These are phyloP conservation scores for Holtermanniella nyarrowii DNA, from an alignment of 768 basidiomycete genomes.

Conservation along the genomic window DNA sequence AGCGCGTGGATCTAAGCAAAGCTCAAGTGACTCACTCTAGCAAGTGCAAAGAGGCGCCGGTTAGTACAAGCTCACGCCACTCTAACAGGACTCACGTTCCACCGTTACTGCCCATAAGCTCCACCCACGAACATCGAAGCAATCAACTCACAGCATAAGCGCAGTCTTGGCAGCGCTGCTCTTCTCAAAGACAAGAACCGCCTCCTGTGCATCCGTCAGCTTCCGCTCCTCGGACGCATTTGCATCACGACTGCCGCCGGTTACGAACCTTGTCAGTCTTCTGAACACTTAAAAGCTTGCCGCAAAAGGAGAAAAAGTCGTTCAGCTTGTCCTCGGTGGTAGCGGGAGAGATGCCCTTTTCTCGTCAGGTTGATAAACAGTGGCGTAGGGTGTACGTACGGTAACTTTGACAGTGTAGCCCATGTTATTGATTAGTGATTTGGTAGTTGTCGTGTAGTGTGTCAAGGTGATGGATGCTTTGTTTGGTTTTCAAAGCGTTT, in stretches of 20 bases:
- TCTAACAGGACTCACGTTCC: slow-evolving; percentile 30
- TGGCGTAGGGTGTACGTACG: background rate
- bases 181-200: slow-evolving; percentile 77
- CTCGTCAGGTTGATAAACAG: background rate
- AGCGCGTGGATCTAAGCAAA: no score
- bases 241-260: background rate
- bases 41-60: background rate
- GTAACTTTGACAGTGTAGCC: background rate
- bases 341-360: slow-evolving; percentile 49
- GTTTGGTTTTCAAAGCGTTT: no score
- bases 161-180: slow-evolving; percentile 25
- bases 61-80: background rate
- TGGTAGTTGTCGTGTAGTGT: no score
- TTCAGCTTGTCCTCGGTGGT: slow-evolving; percentile 60
- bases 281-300: slow-evolving; percentile 50
- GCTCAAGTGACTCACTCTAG: background rate
- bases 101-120: slow-evolving; percentile 18
- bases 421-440: background rate
- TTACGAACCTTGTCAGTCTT: slow-evolving; percentile 36
- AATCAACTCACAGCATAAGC: slow-evolving; percentile 5
- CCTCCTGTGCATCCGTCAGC: slow-evolving; percentile 38
- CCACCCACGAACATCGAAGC: no score
- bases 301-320: slow-evolving; percentile 63
- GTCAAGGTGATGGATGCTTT: no score
- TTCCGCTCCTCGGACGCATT: background rate